Evolutionary conservation across 768 basidiomycete genomes (phyloP).

Genomic region (Rickenella mellea): DNA sequence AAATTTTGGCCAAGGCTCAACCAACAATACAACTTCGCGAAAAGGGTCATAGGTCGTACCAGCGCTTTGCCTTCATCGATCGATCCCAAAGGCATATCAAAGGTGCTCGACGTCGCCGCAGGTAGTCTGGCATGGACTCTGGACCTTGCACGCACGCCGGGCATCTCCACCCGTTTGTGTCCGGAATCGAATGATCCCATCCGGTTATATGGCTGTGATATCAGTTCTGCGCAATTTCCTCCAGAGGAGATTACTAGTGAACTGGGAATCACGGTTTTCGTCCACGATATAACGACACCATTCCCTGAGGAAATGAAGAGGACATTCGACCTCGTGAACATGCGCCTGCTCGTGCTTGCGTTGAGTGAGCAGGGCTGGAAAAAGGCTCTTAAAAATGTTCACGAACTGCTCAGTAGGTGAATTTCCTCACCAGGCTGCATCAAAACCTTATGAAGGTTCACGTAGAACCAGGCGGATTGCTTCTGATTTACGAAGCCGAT

Average conservation of each 20-base stretch:
- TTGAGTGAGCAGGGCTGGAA: constrained; percentile 9
- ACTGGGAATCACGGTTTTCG: constrained; percentile 7
- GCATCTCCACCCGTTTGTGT: constrained; percentile 6
- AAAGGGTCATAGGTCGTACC: too few relatives aligned
- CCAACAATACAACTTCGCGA: too few relatives aligned
- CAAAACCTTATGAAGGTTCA: not conserved
- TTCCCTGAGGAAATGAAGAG: constrained; percentile 7
- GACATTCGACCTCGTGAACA: constrained; percentile 11
- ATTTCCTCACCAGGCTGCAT: too few relatives aligned
- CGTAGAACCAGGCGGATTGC: constrained; percentile 5
- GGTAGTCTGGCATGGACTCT: constrained; percentile 11
- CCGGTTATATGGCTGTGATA: too few relatives aligned
- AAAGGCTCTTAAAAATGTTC: constrained; percentile 4
- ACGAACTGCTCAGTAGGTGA: constrained; percentile 7
- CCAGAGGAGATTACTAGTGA: constrained; percentile 5
- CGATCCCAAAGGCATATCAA: too few relatives aligned
- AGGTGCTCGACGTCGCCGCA: constrained; percentile 11
- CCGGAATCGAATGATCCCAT: constrained; percentile 12
- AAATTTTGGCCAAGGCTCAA: too few relatives aligned
- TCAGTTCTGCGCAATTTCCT: too few relatives aligned
- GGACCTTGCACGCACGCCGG: constrained; percentile 6
- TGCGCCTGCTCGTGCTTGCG: constrained; percentile 9
- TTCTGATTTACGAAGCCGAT: constrained; percentile 5
- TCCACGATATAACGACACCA: constrained; percentile 11
- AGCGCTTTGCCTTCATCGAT: too few relatives aligned